Base-by-base conservation (phyloP, 179 eudicot genomes). In the Sideroxylon spinosum region DNA sequence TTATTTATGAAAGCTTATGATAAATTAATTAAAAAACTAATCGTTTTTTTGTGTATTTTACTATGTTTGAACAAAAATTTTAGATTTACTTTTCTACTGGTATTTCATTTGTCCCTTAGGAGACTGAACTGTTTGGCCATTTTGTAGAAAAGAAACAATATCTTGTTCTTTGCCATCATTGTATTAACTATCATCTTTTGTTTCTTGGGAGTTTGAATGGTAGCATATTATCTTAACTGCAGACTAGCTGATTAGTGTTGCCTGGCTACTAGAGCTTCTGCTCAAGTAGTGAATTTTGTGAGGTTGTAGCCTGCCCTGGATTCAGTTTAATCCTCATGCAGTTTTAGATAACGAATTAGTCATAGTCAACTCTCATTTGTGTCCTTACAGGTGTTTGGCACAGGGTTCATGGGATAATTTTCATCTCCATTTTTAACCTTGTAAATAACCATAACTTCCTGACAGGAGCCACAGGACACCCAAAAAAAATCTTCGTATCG, bases 241-340 rank as follows among this genome's bases (percentile, higher is more conserved):
- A n/a, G 64, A 60, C 20, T 20, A 19, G 25, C 19, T 20, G 6
- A 60, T 60, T 60, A 0, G 64, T n/a, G 64, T 60, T 60, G 64
- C 64, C 25, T 19, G 8, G 64, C 9, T 60, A n/a, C 64, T 60
- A 19, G 64, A 60, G 8, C 64, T 23, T 60, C 10, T n/a, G 26
- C 64, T 19, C 10, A n/a, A n/a, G 11, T 60, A 23, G 64, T 60
- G 25, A 60, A 60, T 60, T n/a, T 60, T n/a, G 64, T 22, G 64
- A 60, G 26, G 64, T 20, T 60, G 60, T 16, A 20, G 9, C 64
- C 25, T 6, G 11, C 23, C 64, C 64, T n/a, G 25, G 26, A 6
- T n/a, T 60, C 20, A 60, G 25, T 60, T 60, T 60, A 60, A 60
- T 60, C 25, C 26, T 60, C 64, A 60, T 60, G 64, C 64, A 60